Percentiles rank a stretch among this genome's conserved stretches.
These are phyloP conservation scores for Cercospora sp. DNA, from an alignment of 2,329 filamentous ascomycete species.

Conservation along the genomic window DNA sequence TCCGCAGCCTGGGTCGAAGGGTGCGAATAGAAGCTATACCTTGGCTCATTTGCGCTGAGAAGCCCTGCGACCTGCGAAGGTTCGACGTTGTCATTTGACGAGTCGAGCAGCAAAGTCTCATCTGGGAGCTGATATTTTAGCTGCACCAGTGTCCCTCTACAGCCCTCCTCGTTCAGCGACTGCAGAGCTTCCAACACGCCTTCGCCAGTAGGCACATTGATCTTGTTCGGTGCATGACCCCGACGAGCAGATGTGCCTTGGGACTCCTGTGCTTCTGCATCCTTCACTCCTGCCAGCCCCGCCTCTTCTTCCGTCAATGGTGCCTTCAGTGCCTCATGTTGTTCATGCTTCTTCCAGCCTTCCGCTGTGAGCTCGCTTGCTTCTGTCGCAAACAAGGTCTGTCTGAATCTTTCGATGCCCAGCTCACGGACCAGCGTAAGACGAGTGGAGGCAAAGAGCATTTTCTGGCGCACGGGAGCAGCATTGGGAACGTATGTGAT, in stretches of 20 bases:
- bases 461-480: conserved; percentile 80
- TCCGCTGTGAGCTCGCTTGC: conserved; percentile 66
- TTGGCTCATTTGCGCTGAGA: conserved; percentile 68
- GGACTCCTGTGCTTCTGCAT: conserved; percentile 71
- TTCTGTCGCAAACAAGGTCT: conserved; percentile 71
- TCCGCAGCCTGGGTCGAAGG: conserved; percentile 51
- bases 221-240: conserved; percentile 47
- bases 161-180: conserved; percentile 53
- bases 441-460: conserved; percentile 77
- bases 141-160: conserved; percentile 29
- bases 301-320: conserved; percentile 79
- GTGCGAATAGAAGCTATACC: conserved; percentile 77
- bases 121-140: conserved; percentile 54
- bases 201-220: conserved; percentile 58
- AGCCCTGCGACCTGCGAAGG: conserved; percentile 58
- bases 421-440: conserved; percentile 74
- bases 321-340: conserved; percentile 60
- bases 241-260: conserved; percentile 66
- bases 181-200: conserved; percentile 65
- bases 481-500: conserved; percentile 77
- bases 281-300: conserved; percentile 68
- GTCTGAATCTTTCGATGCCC: conserved; percentile 74
- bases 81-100: conserved; percentile 53
- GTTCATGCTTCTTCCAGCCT: conserved; percentile 72
- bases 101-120: conserved; percentile 68